Evolutionary conservation across 345 rosid species (phyloP).

Genomic region (Kernera saxatilis): DNA sequence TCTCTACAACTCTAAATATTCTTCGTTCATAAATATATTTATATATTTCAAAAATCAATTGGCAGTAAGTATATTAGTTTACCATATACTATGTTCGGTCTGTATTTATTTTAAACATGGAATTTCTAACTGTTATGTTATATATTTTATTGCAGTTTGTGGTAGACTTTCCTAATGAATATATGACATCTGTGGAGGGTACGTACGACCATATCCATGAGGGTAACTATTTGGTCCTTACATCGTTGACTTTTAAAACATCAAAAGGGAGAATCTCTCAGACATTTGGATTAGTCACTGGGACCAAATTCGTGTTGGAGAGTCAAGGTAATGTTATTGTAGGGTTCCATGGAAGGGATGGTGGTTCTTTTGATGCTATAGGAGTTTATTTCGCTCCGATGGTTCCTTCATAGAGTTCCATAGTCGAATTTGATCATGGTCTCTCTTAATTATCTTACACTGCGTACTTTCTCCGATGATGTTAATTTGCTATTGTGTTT

Average conservation of each 20-base stretch:
- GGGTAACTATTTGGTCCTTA: not conserved
- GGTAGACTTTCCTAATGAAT: constrained; percentile 18
- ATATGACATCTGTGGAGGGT: constrained; percentile 13
- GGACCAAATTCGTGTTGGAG: not conserved
- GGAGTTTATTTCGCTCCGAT: constrained; percentile 10
- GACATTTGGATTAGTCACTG: not conserved
- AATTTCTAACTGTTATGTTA: not conserved
- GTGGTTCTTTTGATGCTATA: not conserved
- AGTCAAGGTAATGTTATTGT: not conserved
- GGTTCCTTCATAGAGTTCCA: not conserved
- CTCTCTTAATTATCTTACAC: no score
- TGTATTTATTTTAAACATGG: not conserved
- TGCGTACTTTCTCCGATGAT: no score
- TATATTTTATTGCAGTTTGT: not conserved
- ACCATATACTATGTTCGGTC: not conserved
- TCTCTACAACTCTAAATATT: not conserved
- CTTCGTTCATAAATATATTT: not conserved
- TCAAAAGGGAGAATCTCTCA: not conserved
- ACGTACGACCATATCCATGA: not conserved
- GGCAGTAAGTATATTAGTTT: no score
- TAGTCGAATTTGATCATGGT: no score
- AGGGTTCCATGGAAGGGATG: constrained; percentile 13
- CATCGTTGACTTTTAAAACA: constrained; percentile 9
- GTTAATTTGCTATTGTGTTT: no score
- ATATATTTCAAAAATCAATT: no score